These are phyloP conservation scores for Fusarium palustre DNA, from an alignment of 2,329 filamentous ascomycete species.

Conservation along the genomic window DNA sequence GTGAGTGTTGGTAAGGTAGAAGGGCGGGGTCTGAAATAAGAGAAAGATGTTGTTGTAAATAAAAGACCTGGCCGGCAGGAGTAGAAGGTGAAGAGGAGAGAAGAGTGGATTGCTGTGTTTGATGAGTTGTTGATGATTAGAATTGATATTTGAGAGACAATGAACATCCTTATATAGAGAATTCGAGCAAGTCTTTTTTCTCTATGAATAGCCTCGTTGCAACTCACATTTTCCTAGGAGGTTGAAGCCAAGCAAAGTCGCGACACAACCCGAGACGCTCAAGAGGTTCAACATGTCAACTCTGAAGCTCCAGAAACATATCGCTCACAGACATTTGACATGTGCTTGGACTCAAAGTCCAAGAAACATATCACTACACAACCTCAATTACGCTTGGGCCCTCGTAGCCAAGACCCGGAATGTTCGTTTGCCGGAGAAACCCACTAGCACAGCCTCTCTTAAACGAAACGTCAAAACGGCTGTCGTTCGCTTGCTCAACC, in stretches of 20 bases:
- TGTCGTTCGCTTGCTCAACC: neutral
- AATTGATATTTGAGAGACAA: neutral
- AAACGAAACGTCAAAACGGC: constrained; percentile 18
- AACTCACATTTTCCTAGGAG: neutral
- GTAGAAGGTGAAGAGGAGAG: neutral
- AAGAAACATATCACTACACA: constrained; percentile 5
- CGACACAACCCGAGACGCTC: constrained; percentile 9
- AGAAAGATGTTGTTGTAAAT: neutral
- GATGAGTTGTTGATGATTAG: constrained; percentile 6
- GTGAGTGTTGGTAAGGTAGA: accelerated
- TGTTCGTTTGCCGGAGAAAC: constrained; percentile 6
- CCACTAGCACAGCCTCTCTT: constrained; percentile 16
- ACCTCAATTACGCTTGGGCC: constrained; percentile 52
- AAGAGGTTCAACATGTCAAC: constrained; percentile 1
- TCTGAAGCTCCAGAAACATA: constrained; percentile 2
- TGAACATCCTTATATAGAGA: constrained; percentile 8
- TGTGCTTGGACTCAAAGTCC: neutral
- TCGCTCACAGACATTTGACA: neutral
- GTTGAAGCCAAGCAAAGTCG: neutral
- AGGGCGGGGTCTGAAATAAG: accelerated
- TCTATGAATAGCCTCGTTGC: neutral
- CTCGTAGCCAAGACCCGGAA: constrained; percentile 13
- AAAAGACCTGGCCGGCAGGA: constrained; percentile 26
- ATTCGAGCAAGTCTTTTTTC: neutral
- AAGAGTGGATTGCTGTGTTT: neutral